These are phyloP conservation scores for Rutstroemia sp. DNA, from an alignment of 2,329 filamentous ascomycete genomes.

Conservation along the genomic window DNA sequence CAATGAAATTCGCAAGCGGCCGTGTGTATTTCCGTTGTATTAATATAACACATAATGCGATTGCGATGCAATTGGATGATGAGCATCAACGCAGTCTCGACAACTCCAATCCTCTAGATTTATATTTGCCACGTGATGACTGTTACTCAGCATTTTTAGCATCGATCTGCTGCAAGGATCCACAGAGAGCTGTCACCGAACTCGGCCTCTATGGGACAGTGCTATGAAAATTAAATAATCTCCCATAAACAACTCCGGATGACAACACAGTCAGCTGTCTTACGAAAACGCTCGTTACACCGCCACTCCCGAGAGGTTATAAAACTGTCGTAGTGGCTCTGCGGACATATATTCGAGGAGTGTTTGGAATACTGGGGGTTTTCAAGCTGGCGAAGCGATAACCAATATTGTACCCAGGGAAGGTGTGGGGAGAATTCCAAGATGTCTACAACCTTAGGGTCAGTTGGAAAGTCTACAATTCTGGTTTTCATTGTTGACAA, in stretches of 20 bases:
- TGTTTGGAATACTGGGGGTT: not conserved
- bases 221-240: conserved; percentile 1
- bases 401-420: conserved; percentile 10
- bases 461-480: conserved; percentile 13
- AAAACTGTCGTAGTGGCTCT: not conserved
- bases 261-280: not conserved
- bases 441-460: conserved; percentile 50
- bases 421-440: conserved; percentile 17
- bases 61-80: not conserved
- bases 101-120: not conserved
- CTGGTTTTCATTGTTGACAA: conserved; percentile 15
- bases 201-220: conserved; percentile 1
- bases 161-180: conserved; percentile 1
- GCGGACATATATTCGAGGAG: not conserved
- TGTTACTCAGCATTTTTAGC: not conserved
- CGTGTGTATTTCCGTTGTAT: not conserved
- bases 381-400: conserved; percentile 15
- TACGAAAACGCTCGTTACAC: not conserved
- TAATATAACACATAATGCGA: not conserved
- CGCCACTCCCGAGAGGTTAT: not conserved
- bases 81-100: not conserved
- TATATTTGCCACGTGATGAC: conserved; percentile 1
- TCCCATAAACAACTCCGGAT: not conserved
- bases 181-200: not conserved
- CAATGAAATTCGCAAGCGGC: not conserved